A percentile compares a stretch with the other conserved stretches of the same genome.
phyloP scores from a whole-genome alignment of 768 basidiomycete genomes.

The Boletales sp. region DNA sequence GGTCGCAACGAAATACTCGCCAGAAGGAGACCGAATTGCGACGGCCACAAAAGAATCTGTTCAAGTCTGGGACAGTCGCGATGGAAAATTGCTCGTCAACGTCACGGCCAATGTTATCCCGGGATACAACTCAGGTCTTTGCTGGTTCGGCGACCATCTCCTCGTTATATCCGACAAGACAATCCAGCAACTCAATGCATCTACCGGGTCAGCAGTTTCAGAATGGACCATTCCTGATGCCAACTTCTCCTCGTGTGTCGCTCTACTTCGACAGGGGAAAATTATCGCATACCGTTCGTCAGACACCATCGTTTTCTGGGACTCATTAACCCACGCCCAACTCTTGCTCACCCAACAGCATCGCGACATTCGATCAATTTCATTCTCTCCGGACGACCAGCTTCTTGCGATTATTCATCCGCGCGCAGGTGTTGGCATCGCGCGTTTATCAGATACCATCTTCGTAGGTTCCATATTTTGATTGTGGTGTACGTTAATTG shows the following conservation, averaged over 20 bases:
- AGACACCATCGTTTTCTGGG: neutral
- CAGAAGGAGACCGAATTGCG: no score
- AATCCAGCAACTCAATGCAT: neutral
- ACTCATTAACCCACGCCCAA: neutral
- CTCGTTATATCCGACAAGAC: no score
- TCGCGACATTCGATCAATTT: neutral
- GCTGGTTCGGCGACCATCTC: slow-evolving; percentile 2
- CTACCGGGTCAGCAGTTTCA: neutral
- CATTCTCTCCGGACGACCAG: neutral
- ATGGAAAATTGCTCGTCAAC: no score
- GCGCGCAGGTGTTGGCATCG: no score
- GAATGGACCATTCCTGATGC: neutral
- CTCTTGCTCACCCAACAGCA: neutral
- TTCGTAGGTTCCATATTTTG: no score
- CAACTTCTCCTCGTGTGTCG: neutral
- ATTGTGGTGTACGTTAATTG: no score
- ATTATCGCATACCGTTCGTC: neutral
- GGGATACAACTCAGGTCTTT: neutral
- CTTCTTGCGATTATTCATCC: neutral
- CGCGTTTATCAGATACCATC: no score
- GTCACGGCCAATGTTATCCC: no score
- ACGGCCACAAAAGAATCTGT: no score
- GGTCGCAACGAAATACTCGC: no score
- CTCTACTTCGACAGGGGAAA: neutral
- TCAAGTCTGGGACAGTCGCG: no score